Percentiles rank a stretch among this genome's conserved stretches.
These are phyloP conservation scores for Talaromyces sp. DNA, from an alignment of 2,329 filamentous ascomycete species.

Conservation along the genomic window DNA sequence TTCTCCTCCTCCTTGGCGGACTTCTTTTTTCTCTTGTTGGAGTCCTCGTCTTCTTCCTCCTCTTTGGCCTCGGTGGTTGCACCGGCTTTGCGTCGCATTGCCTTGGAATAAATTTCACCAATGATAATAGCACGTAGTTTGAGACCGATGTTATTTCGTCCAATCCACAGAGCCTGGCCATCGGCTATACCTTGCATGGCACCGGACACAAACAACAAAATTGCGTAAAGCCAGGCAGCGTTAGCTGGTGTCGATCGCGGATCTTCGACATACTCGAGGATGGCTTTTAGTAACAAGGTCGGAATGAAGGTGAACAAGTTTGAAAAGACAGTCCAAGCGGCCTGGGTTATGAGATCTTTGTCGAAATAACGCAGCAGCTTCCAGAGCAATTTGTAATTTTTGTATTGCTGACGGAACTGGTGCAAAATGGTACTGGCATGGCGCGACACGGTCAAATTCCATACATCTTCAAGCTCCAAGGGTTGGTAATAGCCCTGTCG, in stretches of 20 bases:
- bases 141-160: conserved; percentile 91
- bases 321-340: conserved; percentile 69
- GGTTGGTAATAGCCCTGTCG: conserved; percentile 82
- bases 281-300: conserved; percentile 82
- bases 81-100: conserved; percentile 81
- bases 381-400: conserved; percentile 69
- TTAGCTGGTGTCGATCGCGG: conserved; percentile 70
- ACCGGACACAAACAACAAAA: conserved; percentile 78
- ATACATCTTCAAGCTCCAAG: conserved; percentile 77
- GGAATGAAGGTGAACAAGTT: conserved; percentile 86
- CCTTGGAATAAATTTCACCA: conserved; percentile 95
- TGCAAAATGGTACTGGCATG: conserved; percentile 76
- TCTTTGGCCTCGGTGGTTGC: conserved; percentile 70
- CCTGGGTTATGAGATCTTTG: conserved; percentile 67
- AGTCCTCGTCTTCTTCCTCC: conserved; percentile 41
- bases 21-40: conserved; percentile 34
- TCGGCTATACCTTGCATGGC: conserved; percentile 75
- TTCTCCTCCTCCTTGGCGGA: conserved; percentile 19
- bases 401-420: conserved; percentile 79
- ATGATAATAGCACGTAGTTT: conserved; percentile 90
- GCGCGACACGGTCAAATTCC: conserved; percentile 84
- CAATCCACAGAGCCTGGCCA: conserved; percentile 85
- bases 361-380: conserved; percentile 85
- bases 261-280: conserved; percentile 88
- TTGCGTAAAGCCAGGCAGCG: conserved; percentile 93